phyloP scores from a whole-genome alignment of 2,329 filamentous ascomycete genomes.

The Dryadomyces sulphureus region DNA sequence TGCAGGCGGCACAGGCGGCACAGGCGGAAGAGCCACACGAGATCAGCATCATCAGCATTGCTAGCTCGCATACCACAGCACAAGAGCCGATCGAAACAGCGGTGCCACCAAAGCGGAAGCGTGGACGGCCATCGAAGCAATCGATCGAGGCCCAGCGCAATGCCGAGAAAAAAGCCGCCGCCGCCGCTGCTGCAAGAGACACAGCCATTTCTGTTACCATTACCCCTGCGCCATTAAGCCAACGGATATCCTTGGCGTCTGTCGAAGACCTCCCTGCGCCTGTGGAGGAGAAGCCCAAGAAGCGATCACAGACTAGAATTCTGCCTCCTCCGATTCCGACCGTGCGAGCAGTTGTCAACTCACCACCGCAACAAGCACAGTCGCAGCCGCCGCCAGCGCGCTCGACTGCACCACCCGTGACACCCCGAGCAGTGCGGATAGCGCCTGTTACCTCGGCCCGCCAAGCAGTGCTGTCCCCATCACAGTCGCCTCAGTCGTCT shows the following conservation, averaged over 20 bases:
- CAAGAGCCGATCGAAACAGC: constrained; percentile 8
- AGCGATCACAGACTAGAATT: neutral
- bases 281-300: neutral
- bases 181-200: neutral
- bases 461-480: constrained; percentile 43
- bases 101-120: constrained; percentile 14
- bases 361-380: constrained; percentile 10
- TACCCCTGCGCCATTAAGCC: neutral
- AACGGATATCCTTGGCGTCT: neutral
- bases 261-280: neutral
- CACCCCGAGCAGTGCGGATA: constrained; percentile 23
- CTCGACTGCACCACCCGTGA: constrained; percentile 18
- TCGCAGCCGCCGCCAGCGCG: constrained; percentile 3
- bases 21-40: constrained; percentile 11
- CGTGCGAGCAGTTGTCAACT: constrained; percentile 4
- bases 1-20: neutral
- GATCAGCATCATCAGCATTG: constrained; percentile 11
- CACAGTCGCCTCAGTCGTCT: constrained; percentile 58
- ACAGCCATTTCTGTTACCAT: neutral
- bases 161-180: neutral
- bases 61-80: constrained; percentile 13
- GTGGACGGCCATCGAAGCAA: constrained; percentile 19
- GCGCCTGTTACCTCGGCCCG: constrained; percentile 33
- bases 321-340: neutral
- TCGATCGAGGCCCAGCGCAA: constrained; percentile 8